Conservation (phyloP, 2,329 filamentous ascomycete species). For the Neonectria magnoliae region DNA sequence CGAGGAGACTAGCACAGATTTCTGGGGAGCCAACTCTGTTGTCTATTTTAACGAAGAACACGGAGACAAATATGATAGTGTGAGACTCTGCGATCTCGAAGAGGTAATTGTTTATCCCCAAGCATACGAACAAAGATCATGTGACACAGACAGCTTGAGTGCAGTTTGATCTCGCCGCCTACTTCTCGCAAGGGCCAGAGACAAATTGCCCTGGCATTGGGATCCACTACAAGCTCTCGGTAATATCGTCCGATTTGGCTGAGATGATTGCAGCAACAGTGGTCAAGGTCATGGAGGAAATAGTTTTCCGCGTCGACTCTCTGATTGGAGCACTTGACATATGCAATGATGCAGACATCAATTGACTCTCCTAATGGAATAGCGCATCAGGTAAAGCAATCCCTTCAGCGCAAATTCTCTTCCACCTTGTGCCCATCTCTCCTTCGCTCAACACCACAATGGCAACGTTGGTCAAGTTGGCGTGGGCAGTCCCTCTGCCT, state of each 20-base stretch:
- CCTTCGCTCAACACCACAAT: constrained; percentile 2
- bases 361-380: background rate
- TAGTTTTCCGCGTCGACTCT: background rate
- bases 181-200: background rate
- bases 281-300: background rate
- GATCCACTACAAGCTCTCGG: background rate
- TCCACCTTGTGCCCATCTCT: constrained; percentile 1
- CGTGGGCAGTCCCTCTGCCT: background rate
- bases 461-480: constrained; percentile 8
- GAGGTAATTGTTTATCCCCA: too few species aligned
- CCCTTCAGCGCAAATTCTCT: background rate
- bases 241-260: background rate
- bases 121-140: too few species aligned
- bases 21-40: constrained; percentile 2
- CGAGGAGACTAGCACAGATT: background rate
- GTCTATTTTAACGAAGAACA: background rate
- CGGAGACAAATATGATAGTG: background rate
- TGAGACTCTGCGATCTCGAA: background rate
- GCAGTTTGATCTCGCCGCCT: background rate
- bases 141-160: background rate
- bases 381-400: background rate
- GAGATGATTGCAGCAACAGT: constrained; percentile 1
- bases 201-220: background rate
- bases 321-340: background rate
- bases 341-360: background rate